Evolutionary conservation across 495 filamentous ascomycete species (phyloP).

Genomic region (Lophiostoma macrostomum): DNA sequence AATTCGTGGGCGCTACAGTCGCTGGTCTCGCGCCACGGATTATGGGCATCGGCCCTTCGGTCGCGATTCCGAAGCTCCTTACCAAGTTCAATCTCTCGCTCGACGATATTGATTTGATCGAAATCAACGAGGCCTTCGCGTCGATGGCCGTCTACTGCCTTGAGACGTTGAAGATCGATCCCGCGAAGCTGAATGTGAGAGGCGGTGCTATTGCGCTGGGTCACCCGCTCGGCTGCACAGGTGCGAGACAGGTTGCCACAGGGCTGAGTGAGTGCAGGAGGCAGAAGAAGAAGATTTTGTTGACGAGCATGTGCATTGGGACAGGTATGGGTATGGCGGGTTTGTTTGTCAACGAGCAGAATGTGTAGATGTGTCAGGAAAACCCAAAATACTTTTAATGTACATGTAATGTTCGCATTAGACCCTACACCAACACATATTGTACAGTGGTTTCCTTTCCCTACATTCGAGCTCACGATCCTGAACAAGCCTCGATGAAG

Average conservation of each 20-base stretch:
- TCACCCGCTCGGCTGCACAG: slow-evolving; percentile 90
- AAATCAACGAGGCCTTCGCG: slow-evolving; percentile 97
- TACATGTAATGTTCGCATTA: too few relatives aligned
- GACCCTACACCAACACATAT: too few relatives aligned
- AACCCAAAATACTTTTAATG: too few relatives aligned
- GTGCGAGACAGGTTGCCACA: slow-evolving; percentile 75
- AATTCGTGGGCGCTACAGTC: slow-evolving; percentile 89
- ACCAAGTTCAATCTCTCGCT: slow-evolving; percentile 73
- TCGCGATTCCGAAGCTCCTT: slow-evolving; percentile 93
- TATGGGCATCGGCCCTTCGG: slow-evolving; percentile 94
- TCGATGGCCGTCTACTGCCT: slow-evolving; percentile 95
- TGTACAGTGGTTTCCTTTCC: too few relatives aligned
- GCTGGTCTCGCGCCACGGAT: slow-evolving; percentile 86
- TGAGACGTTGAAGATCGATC: slow-evolving; percentile 71
- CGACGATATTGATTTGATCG: slow-evolving; percentile 81
- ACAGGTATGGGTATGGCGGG: slow-evolving; percentile 43
- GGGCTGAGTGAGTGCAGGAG: slow-evolving; percentile 66
- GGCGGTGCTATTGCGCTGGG: slow-evolving; percentile 92
- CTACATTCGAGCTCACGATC: too few relatives aligned
- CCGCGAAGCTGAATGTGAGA: slow-evolving; percentile 82
- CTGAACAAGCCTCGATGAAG: too few relatives aligned
- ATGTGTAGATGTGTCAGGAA: slow-evolving; percentile 19
- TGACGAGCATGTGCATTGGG: slow-evolving; percentile 45
- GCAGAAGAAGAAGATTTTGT: slow-evolving; percentile 45
- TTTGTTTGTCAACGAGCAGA: slow-evolving; percentile 44